Conservation (phyloP, 2,329 filamentous ascomycete genomes). For the Cladosporium halotolerans region DNA sequence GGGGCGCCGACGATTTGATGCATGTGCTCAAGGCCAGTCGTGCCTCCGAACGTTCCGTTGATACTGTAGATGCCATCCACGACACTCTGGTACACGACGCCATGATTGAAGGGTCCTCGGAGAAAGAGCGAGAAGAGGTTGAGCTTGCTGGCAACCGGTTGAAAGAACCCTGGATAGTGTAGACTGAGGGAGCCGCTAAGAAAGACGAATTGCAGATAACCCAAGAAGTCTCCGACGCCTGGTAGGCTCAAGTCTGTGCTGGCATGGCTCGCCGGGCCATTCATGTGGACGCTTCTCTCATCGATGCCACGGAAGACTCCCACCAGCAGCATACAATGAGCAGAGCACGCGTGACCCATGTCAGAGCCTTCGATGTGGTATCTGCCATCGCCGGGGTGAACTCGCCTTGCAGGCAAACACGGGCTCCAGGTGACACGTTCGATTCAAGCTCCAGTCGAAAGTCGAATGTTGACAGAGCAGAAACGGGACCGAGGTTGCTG, state of each 20-base stretch:
- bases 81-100: not conserved
- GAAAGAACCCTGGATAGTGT: conserved; percentile 4
- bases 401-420: not conserved
- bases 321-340: not conserved
- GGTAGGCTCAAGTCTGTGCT: not conserved
- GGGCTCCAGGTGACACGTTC: not conserved
- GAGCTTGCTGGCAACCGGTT: conserved; percentile 3
- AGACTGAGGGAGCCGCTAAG: conserved; percentile 1
- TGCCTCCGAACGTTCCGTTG: conserved; percentile 8
- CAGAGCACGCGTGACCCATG: not conserved
- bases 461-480: not conserved
- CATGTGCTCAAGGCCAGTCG: conserved; percentile 4
- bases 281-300: not conserved
- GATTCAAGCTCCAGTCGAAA: conserved; percentile 1
- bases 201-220: conserved; percentile 2
- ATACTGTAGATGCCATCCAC: conserved; percentile 1
- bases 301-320: not conserved
- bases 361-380: not conserved
- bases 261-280: not conserved
- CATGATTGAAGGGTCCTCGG: not conserved
- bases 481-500: not conserved
- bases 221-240: conserved; percentile 1
- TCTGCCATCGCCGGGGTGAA: not conserved
- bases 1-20: conserved; percentile 10
- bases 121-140: not conserved